Base-by-base conservation (phyloP, 2,329 filamentous ascomycete genomes). In the Malbranchea zuffiana region DNA sequence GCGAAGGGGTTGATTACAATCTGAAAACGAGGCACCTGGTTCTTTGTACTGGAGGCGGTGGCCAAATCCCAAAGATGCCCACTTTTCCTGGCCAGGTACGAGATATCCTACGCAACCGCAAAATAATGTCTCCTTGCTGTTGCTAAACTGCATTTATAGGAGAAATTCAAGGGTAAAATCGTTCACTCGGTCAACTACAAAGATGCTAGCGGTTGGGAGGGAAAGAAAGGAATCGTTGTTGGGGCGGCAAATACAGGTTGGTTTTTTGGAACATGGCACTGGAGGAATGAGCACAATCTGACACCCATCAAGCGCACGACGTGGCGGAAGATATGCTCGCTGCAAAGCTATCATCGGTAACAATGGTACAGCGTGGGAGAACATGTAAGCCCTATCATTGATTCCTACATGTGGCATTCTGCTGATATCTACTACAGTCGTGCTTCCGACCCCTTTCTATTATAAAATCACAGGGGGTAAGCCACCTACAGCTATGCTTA, bases 241-340 rank as follows among this genome's bases (percentile, higher is more conserved):
- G 66, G 67, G 17, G 61, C 59, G 12, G 68, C 61, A 34, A 69
- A 69, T 44, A 67, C 65, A 1, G 65, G 59, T 32, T 27, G 24
- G 25, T 5, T 3, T 15, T 31, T 24, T 16, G 16, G 16, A 13
- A 38, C 11, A 33, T 31, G 15, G 4, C n/a, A 3, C 15, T 24
- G n/a, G n/a, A n/a, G n/a, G 7, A 25, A 6, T 25, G 7, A 25
- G 23, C 23, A 6, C n/a, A 7, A n/a, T 7, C 23, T 25, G 23
- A 25, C n/a, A 25, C n/a, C 6, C 24, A 25, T 11, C 13, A 32
- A 48, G 49, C 43, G 1, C 65, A 69, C 48, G 66, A 69, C 45
- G 58, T 69, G 16, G 62, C 65, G 2, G 59, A 67, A 47, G 64
- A 69, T 47, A 68, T 67, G 56, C 54, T 58, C 24, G 54, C 61